Evolutionary conservation across 2,329 filamentous ascomycete species (phyloP), one percentile per base, ranked within the genome.

Genomic region (Pyrenophora seminiperda): DNA sequence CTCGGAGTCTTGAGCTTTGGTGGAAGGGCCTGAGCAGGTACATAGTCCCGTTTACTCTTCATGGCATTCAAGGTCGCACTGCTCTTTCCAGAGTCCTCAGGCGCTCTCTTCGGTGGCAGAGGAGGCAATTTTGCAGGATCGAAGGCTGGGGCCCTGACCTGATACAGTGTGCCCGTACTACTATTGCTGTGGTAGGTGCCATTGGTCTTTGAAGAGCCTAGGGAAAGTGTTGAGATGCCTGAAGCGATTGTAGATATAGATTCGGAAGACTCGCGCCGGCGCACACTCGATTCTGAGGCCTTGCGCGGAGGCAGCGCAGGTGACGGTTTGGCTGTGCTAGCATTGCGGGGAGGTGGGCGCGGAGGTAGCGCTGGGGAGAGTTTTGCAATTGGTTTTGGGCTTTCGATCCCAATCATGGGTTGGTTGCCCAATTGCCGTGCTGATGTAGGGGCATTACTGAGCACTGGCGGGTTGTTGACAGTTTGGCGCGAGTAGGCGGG

Each of bases 81-180:
- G 47, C 63, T 66, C 45, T 66, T 67, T 38, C 76, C 74, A 38
- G 68, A 68, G 31, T 77, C 70, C 40, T 75, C 73, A n/a, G 72
- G 63, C n/a, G 67, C 61, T 41, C 65, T 71, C 59, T 79, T 83
- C 1, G 79, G 76, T 40, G 82, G 82, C 29, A 85, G 71, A 22
- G 78, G 73, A 42, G 83, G 83, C 7, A 85, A 68, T 30, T 77
- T 76, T 11, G 77, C 68, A 40, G 82, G 78, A 52, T 83, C 81
- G 71, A 79, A 86, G 38, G 79, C 78, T 7, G 84, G 83, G 5
- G 83, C 81, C 60, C 78, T 77, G 39, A 81, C 70, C 34, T 74
- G 71, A 49, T 71, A 68, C 18, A 68, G 40, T 13, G 64, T 56
- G 15, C 66, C 70, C 54, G 68, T 50, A 22, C 44, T 52, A 62